A percentile compares a stretch with the other conserved stretches of the same genome.
phyloP scores from a whole-genome alignment of 2,329 filamentous ascomycete species.

The Dryadomyces quercivorus region DNA sequence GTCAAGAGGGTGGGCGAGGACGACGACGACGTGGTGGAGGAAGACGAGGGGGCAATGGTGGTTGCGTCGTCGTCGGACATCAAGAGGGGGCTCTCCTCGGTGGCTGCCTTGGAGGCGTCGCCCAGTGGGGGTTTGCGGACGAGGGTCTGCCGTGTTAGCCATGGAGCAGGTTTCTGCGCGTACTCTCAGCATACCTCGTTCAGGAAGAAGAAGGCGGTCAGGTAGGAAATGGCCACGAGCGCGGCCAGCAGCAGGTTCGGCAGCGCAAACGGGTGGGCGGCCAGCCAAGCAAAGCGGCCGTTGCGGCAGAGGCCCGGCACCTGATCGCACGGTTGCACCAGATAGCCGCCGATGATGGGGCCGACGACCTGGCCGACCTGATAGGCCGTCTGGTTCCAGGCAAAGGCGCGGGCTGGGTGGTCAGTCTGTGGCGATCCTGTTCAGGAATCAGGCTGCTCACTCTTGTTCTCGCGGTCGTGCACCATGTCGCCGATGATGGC shows the following conservation, averaged over 20 bases:
- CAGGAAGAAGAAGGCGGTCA: constrained; percentile 2
- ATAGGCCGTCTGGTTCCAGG: constrained; percentile 10
- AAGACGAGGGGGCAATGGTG: background rate
- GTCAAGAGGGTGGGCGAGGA: background rate
- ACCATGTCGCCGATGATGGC: constrained; percentile 11
- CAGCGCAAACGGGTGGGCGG: constrained; percentile 7
- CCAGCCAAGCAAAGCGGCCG: constrained; percentile 4
- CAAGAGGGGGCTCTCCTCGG: background rate
- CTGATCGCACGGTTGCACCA: constrained; percentile 7
- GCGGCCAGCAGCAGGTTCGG: constrained; percentile 5
- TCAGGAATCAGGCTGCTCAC: background rate
- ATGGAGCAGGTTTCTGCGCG: too few species aligned
- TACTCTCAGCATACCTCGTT: constrained; percentile 1
- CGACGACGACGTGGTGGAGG: background rate
- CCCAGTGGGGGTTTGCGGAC: background rate
- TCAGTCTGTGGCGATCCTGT: too few species aligned
- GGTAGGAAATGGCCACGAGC: background rate
- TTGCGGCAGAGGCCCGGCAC: constrained; percentile 1
- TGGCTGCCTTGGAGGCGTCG: background rate
- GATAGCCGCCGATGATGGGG: constrained; percentile 8
- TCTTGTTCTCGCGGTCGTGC: constrained; percentile 7
- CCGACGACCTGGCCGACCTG: constrained; percentile 8
- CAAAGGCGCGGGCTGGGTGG: constrained; percentile 3
- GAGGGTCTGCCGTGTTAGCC: background rate
- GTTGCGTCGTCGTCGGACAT: background rate